A percentile compares a stretch with the other conserved stretches of the same genome.
Conservation (phyloP, 1,139 yeast species). For the Suhomyces anneliseae region DNA sequence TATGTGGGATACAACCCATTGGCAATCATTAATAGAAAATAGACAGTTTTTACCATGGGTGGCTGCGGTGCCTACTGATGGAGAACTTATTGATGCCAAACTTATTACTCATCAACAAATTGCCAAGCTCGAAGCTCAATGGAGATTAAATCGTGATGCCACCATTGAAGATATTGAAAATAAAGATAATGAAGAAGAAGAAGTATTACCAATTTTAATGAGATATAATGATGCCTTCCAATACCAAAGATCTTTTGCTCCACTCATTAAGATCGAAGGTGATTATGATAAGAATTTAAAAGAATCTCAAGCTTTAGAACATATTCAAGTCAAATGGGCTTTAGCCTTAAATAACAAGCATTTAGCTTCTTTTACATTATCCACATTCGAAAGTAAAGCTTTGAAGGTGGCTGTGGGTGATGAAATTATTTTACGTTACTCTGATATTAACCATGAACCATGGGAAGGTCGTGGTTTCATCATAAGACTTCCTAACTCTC, state of each 20-base stretch:
- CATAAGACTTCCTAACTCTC: slow-evolving; percentile 66
- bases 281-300: slow-evolving; percentile 73
- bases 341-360: slow-evolving; percentile 64
- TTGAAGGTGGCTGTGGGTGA: slow-evolving; percentile 85
- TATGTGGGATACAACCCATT: slow-evolving; percentile 84
- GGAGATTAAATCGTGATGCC: slow-evolving; percentile 74
- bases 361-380: slow-evolving; percentile 67
- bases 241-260: slow-evolving; percentile 84
- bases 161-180: slow-evolving; percentile 59
- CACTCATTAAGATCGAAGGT: slow-evolving; percentile 77
- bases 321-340: slow-evolving; percentile 75
- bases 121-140: slow-evolving; percentile 70
- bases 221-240: slow-evolving; percentile 83
- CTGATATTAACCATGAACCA: slow-evolving; percentile 47
- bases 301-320: slow-evolving; percentile 78
- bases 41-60: slow-evolving; percentile 82
- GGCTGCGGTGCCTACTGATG: slow-evolving; percentile 65
- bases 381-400: slow-evolving; percentile 65
- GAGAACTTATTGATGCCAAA: slow-evolving; percentile 55
- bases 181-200: slow-evolving; percentile 54
- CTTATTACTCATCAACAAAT: slow-evolving; percentile 66
- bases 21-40: slow-evolving; percentile 87
- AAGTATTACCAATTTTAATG: slow-evolving; percentile 68
- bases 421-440: slow-evolving; percentile 65
- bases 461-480: slow-evolving; percentile 81